Evolutionary conservation across 164 flowering plant genomes (phyloP).

Genomic region (Nymphaea colorata): DNA sequence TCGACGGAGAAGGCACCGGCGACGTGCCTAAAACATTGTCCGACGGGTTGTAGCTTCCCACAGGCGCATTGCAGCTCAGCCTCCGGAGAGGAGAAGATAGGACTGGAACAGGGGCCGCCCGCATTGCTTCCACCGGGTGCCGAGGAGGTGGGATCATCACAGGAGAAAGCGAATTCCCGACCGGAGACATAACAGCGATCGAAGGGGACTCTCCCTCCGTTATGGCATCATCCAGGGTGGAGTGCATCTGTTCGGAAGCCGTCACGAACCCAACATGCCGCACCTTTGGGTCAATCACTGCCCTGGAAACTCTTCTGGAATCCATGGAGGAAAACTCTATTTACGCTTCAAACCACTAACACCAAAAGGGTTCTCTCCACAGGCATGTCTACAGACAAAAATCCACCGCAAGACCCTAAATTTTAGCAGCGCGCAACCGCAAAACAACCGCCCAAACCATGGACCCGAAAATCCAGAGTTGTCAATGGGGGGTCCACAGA

Average conservation of each 20-base stretch:
- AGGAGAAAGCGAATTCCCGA: conserved; percentile 52
- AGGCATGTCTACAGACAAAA: too few relatives aligned
- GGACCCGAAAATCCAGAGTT: too few relatives aligned
- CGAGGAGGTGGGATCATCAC: conserved; percentile 75
- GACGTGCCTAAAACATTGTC: conserved; percentile 34
- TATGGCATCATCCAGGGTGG: conserved; percentile 21
- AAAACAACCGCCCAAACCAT: too few relatives aligned
- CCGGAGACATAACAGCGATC: conserved; percentile 27
- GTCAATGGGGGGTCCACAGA: too few relatives aligned
- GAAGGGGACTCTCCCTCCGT: conserved; percentile 19
- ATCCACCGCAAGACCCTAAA: too few relatives aligned
- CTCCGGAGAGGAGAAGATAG: conserved; percentile 25
- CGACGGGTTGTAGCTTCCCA: conserved; percentile 62
- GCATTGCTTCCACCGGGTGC: conserved; percentile 33
- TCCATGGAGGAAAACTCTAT: conserved; percentile 26
- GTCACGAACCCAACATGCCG: conserved; percentile 79
- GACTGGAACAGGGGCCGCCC: conserved; percentile 21
- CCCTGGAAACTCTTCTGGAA: conserved; percentile 31
- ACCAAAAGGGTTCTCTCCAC: too few relatives aligned
- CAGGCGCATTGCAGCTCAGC: conserved; percentile 15
- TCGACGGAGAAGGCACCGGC: conserved; percentile 21
- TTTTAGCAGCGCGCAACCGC: too few relatives aligned
- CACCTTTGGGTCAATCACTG: conserved; percentile 60
- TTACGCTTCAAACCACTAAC: too few relatives aligned
- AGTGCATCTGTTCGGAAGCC: conserved; percentile 28